These are phyloP conservation scores for Oryza glumipatula DNA, from an alignment of 176 grass and related monocot genomes.

Conservation along the genomic window DNA sequence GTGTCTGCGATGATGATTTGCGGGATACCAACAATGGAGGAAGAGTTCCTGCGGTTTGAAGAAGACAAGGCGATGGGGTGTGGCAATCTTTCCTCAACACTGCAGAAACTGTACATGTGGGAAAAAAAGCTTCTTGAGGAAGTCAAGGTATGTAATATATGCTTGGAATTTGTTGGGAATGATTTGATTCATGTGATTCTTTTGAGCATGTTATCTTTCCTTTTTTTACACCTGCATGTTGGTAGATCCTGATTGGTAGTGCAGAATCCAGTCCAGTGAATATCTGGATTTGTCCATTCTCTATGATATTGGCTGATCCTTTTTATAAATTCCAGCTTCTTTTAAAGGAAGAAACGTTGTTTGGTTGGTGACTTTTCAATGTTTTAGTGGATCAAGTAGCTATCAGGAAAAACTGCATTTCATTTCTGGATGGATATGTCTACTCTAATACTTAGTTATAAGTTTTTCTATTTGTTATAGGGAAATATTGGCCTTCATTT, in stretches of 20 bases:
- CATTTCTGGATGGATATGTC: background rate
- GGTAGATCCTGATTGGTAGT: conserved; percentile 19
- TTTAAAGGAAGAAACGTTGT: background rate
- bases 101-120: conserved; percentile 97
- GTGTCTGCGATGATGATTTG: conserved; percentile 83
- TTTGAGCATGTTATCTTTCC: conserved; percentile 24
- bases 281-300: conserved; percentile 24
- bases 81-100: conserved; percentile 89
- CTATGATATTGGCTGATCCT: background rate
- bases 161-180: conserved; percentile 32
- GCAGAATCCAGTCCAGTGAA: background rate
- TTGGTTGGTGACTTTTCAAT: conserved; percentile 1
- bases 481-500: background rate
- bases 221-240: background rate
- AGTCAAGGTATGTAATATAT: conserved; percentile 76
- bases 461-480: background rate
- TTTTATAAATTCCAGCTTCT: conserved; percentile 3
- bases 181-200: background rate
- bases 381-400: background rate
- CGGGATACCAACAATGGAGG: conserved; percentile 61
- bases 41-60: conserved; percentile 70
- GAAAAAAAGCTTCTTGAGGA: conserved; percentile 97
- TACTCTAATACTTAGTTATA: background rate
- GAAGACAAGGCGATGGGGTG: conserved; percentile 80
- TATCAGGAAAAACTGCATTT: background rate